Base-by-base conservation (phyloP, 2,329 filamentous ascomycete genomes). In the Pyrenochaeta sp. region DNA sequence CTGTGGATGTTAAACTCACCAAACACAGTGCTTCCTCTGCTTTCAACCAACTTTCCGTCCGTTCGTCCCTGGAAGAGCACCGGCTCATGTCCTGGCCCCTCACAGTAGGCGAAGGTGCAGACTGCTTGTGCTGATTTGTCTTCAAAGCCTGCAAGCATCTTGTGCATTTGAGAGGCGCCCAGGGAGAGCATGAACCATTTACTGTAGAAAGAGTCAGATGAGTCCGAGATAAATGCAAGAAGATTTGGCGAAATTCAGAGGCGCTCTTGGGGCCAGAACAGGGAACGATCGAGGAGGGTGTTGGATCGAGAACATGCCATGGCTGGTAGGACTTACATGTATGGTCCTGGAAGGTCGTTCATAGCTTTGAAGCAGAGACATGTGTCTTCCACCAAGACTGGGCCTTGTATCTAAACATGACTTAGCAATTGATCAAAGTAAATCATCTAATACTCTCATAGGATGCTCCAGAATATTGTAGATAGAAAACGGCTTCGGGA, bases 351-450 rank as follows among this genome's bases (percentile, higher is more conserved):
- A 20, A 99, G 80, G n/a, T 91, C 92, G 46, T 89, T 85, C 49
- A 96, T 81, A 14, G 93, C 92, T 66, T 89, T 87, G 69, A 96
- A 99, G 77, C 91, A 95, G 35, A 99, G 80, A 58, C 91, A 91
- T 11, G 94, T 99, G 72, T 99, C 94, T 74, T 99, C 94, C 8
- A 96, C 93, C 26, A 99, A 79, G 7, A 96, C 94, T 3, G 95
- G 92, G 1, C 91, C 91, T 62, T 87, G 78, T 34, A 94, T 74
- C 90, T 95, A 24, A 4, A 20, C 7, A 10, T 8, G 7, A 3
- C 9, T 45, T 35, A 50, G 46, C 19, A 26, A 18, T 41, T 24
- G 17, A 39, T 36, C 20, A 35, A 27, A 5, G 24, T 27, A 13
- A 10, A 27, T 5, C 14, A 11, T 27, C 24, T 5, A 5, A 27